A percentile compares a stretch with the other conserved stretches of the same genome.
Conservation (phyloP, 805 yeast genomes). For the Candida manassasensis region DNA sequence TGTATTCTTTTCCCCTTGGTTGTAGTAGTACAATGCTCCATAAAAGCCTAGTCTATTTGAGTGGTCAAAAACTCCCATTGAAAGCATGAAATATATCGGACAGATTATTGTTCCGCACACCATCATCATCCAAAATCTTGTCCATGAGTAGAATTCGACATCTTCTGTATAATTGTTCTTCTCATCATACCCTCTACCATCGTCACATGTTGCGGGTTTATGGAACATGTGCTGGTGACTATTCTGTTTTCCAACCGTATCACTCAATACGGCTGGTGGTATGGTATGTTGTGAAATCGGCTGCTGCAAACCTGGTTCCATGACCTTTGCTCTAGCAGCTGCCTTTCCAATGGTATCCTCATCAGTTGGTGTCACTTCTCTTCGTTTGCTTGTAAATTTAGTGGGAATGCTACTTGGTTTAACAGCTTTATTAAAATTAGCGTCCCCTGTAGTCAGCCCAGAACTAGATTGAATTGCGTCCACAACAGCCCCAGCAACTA, state of each 20-base stretch:
- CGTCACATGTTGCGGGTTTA: neutral
- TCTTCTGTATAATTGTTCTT: neutral
- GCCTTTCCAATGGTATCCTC: too few relatives aligned
- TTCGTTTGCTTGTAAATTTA: too few relatives aligned
- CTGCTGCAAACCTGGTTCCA: neutral
- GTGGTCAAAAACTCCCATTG: slow-evolving; percentile 33
- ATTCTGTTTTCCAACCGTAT: slow-evolving; percentile 10
- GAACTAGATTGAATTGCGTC: too few relatives aligned
- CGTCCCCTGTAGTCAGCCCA: too few relatives aligned
- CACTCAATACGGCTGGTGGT: slow-evolving; percentile 13
- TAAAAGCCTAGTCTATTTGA: slow-evolving; percentile 17
- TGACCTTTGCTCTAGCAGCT: too few relatives aligned
- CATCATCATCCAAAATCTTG: slow-evolving; percentile 23
- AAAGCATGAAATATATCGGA: slow-evolving; percentile 33
- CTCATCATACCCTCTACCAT: neutral
- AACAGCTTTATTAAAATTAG: too few relatives aligned
- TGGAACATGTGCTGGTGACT: slow-evolving; percentile 17
- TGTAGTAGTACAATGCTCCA: slow-evolving; percentile 14
- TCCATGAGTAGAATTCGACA: slow-evolving; percentile 11
- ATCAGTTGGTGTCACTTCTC: too few relatives aligned
- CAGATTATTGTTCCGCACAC: slow-evolving; percentile 30
- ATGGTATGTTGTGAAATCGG: slow-evolving; percentile 5
- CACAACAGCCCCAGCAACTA: too few relatives aligned
- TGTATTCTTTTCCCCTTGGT: neutral
- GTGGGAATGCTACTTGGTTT: too few relatives aligned